Conservation (phyloP, 1,284 basidiomycete genomes). For the Cryptococcus sp. region DNA sequence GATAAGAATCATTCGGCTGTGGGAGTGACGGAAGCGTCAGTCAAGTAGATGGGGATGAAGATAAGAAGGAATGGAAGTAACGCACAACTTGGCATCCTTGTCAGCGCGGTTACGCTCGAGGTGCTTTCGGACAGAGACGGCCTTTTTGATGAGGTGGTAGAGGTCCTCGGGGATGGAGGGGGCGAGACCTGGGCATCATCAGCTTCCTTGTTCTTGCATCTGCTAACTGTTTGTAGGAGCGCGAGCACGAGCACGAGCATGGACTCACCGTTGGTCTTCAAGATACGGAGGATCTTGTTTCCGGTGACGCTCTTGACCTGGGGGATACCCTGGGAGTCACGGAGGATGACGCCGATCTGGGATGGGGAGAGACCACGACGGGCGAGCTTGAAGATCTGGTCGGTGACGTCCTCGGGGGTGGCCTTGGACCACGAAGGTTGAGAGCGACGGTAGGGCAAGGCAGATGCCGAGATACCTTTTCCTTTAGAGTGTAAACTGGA, state of each 20-base stretch:
- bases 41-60: not conserved
- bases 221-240: no score
- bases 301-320: slow-evolving; percentile 95
- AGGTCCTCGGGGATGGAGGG: slow-evolving; percentile 99
- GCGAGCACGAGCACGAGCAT: no score
- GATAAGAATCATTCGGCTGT: slow-evolving; percentile 85
- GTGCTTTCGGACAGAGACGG: slow-evolving; percentile 98
- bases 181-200: slow-evolving; percentile 70
- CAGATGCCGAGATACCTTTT: slow-evolving; percentile 98
- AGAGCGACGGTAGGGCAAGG: slow-evolving; percentile 93
- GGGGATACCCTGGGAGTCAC: slow-evolving; percentile 97
- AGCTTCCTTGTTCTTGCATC: slow-evolving; percentile 1
- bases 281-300: slow-evolving; percentile 98
- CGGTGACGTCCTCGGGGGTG: slow-evolving; percentile 89
- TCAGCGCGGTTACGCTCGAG: slow-evolving; percentile 98
- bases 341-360: slow-evolving; percentile 96
- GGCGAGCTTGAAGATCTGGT: slow-evolving; percentile 96
- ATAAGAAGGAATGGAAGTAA: slow-evolving; percentile 10
- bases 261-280: slow-evolving; percentile 87
- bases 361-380: slow-evolving; percentile 97
- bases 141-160: slow-evolving; percentile 99
- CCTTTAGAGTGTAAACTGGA: slow-evolving; percentile 89
- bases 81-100: slow-evolving; percentile 90
- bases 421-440: slow-evolving; percentile 97
- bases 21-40: not conserved